Conservation (phyloP, 2,329 filamentous ascomycete species). For the Penicillium sp. region DNA sequence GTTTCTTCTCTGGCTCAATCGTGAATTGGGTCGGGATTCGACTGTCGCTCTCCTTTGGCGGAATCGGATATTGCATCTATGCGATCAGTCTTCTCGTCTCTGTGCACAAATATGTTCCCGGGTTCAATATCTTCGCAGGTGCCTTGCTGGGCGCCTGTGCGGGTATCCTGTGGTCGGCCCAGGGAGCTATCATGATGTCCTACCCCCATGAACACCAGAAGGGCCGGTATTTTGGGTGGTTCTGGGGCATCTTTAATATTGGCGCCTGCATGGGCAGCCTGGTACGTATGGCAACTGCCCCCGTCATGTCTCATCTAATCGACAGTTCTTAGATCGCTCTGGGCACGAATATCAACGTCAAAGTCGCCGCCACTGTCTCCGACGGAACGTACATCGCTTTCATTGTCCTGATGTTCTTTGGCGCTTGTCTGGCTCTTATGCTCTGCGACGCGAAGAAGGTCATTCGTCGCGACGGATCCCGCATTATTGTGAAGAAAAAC, state of each 20-base stretch:
- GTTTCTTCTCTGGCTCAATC: not conserved
- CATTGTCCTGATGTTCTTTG: constrained; percentile 72
- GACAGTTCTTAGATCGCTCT: not conserved
- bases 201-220: constrained; percentile 78
- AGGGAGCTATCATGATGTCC: constrained; percentile 63
- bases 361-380: constrained; percentile 44
- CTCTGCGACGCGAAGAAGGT: constrained; percentile 71
- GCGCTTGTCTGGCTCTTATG: constrained; percentile 66
- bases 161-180: constrained; percentile 49
- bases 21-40: constrained; percentile 28
- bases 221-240: constrained; percentile 82
- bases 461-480: constrained; percentile 50
- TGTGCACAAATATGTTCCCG: constrained; percentile 46
- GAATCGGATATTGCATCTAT: constrained; percentile 47
- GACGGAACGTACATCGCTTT: constrained; percentile 83
- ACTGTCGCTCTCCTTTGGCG: constrained; percentile 40
- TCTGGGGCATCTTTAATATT: constrained; percentile 40
- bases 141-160: constrained; percentile 50
- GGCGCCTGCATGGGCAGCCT: not conserved
- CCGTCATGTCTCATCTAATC: not conserved
- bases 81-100: constrained; percentile 37
- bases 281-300: not conserved
- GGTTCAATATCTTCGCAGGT: constrained; percentile 49
- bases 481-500: not conserved
- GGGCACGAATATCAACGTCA: not conserved